Evolutionary conservation across 169 alveolate species (phyloP).

Genomic region (Cryptosporidium meleagridis): DNA sequence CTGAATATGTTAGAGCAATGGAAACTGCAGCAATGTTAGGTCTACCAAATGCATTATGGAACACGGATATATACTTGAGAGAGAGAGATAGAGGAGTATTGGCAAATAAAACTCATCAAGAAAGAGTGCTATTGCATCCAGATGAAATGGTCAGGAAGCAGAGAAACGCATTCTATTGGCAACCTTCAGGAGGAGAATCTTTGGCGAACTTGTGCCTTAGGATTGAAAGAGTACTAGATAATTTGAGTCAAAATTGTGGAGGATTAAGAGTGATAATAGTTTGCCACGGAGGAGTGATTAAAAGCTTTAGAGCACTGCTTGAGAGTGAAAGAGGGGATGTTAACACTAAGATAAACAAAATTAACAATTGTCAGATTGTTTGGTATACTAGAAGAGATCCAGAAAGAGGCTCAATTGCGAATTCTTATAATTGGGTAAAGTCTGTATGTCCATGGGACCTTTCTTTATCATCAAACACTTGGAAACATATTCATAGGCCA

Average conservation of each 20-base stretch:
- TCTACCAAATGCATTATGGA: slow-evolving; percentile 80
- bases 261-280: slow-evolving; percentile 80
- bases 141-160: slow-evolving; percentile 79
- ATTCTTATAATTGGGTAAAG: slow-evolving; percentile 78
- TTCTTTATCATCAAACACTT: slow-evolving; percentile 70
- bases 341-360: slow-evolving; percentile 75
- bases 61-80: slow-evolving; percentile 76
- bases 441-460: slow-evolving; percentile 80
- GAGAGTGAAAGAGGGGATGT: slow-evolving; percentile 76
- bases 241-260: slow-evolving; percentile 75
- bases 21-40: slow-evolving; percentile 82
- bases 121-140: slow-evolving; percentile 74
- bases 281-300: slow-evolving; percentile 82
- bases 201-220: slow-evolving; percentile 79
- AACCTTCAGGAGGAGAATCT: slow-evolving; percentile 78
- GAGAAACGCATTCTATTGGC: slow-evolving; percentile 80
- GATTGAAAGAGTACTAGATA: slow-evolving; percentile 77
- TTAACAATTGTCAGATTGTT: slow-evolving; percentile 79
- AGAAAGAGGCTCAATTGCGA: slow-evolving; percentile 73
- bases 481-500: slow-evolving; percentile 77
- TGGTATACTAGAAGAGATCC: slow-evolving; percentile 81
- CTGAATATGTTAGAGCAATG: slow-evolving; percentile 81
- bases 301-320: slow-evolving; percentile 79
- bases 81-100: slow-evolving; percentile 82
- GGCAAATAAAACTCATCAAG: slow-evolving; percentile 79